Conservation (phyloP, 177 flowering plant genomes). For the Vitis hybrid region DNA sequence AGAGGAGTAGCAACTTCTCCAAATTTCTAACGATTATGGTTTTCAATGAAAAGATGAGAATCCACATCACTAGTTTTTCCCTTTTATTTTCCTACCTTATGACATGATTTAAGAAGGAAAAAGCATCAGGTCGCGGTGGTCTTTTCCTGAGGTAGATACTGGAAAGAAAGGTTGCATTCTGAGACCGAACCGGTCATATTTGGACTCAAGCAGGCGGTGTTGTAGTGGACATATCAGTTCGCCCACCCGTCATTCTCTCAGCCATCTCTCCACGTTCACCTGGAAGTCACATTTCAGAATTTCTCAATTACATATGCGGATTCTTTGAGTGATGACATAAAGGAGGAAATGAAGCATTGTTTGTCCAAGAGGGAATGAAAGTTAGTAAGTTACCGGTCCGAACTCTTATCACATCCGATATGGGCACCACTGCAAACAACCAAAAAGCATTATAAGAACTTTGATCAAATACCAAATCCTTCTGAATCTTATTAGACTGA, state of each 20-base stretch:
- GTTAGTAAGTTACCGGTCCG: constrained; percentile 67
- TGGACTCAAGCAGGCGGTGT: constrained; percentile 13
- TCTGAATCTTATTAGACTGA: neutral
- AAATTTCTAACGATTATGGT: too few species aligned
- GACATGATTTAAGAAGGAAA: too few species aligned
- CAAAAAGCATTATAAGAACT: constrained; percentile 7
- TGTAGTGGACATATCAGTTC: constrained; percentile 45
- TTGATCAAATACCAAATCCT: neutral
- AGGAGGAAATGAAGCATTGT: neutral
- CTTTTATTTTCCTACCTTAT: too few species aligned
- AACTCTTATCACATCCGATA: constrained; percentile 80
- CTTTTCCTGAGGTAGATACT: too few species aligned
- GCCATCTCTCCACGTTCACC: constrained; percentile 91
- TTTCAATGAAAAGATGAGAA: too few species aligned
- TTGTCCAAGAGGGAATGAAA: neutral
- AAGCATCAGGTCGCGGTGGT: too few species aligned
- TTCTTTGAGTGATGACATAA: neutral
- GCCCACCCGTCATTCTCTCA: constrained; percentile 88
- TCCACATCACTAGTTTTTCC: too few species aligned
- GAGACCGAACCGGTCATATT: neutral
- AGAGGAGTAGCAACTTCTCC: too few species aligned
- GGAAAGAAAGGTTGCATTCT: too few species aligned
- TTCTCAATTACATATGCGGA: neutral
- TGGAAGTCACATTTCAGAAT: constrained; percentile 19
- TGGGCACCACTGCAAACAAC: constrained; percentile 71